phyloP scores from a whole-genome alignment of 495 filamentous ascomycete species.

The Aspergillus leporis region DNA sequence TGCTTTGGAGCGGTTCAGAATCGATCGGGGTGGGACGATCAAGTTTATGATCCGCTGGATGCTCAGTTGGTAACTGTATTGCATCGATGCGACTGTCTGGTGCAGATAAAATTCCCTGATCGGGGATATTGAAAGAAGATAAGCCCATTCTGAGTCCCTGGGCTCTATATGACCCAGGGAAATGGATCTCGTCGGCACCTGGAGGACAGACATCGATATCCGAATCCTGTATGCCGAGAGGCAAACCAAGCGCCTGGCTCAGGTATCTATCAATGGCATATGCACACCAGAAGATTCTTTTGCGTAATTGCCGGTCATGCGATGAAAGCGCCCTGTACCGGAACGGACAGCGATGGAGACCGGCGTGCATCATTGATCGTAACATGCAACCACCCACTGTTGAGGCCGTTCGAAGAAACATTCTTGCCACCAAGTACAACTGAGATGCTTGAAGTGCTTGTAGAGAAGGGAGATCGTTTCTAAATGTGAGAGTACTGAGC shows the following conservation, averaged over 20 bases:
- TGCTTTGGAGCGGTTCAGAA: slow-evolving; percentile 11
- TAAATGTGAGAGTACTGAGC: slow-evolving; percentile 29
- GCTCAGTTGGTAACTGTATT: background rate
- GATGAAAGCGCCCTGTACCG: slow-evolving; percentile 42
- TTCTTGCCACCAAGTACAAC: slow-evolving; percentile 40
- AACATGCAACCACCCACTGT: slow-evolving; percentile 41
- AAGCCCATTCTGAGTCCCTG: background rate
- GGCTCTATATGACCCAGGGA: slow-evolving; percentile 16
- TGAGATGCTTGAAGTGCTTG: slow-evolving; percentile 41
- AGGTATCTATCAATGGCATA: slow-evolving; percentile 52
- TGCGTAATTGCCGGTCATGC: slow-evolving; percentile 42
- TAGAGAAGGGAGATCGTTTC: slow-evolving; percentile 39
- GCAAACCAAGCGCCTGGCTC: slow-evolving; percentile 47
- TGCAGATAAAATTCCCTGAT: background rate
- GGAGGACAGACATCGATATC: slow-evolving; percentile 44
- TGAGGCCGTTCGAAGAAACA: slow-evolving; percentile 41
- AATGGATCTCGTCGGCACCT: slow-evolving; percentile 32
- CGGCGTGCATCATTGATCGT: slow-evolving; percentile 42
- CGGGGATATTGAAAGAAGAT: background rate
- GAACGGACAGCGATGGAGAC: slow-evolving; percentile 45
- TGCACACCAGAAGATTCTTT: slow-evolving; percentile 53
- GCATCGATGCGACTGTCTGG: background rate
- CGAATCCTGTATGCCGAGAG: slow-evolving; percentile 45
- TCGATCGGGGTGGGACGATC: background rate
- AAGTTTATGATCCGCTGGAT: background rate